phyloP scores from a whole-genome alignment of 495 filamentous ascomycete species.

The Sordaria brevicollis region DNA sequence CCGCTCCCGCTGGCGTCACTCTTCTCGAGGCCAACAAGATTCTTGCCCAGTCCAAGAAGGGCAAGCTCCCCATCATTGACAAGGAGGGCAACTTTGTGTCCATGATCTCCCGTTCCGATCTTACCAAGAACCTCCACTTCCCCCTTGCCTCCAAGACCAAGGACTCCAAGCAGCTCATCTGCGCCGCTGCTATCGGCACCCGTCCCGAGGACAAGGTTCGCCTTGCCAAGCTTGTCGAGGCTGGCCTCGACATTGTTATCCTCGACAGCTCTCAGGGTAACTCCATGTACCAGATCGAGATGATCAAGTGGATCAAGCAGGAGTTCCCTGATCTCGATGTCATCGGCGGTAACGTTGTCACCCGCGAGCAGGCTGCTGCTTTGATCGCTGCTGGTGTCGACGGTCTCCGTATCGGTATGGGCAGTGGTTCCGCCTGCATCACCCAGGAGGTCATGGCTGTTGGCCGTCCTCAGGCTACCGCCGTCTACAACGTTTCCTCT shows the following conservation, averaged over 20 bases:
- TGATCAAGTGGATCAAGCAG: conserved; percentile 91
- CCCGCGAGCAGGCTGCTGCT: conserved; percentile 81
- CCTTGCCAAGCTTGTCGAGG: conserved; percentile 81
- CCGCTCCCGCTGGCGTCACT: conserved; percentile 74
- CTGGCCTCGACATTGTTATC: conserved; percentile 90
- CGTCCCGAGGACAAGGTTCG: conserved; percentile 82
- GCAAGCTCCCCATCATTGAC: conserved; percentile 96
- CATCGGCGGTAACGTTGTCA: conserved; percentile 97
- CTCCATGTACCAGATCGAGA: conserved; percentile 91
- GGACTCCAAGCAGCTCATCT: conserved; percentile 94
- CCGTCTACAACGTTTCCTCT: conserved; percentile 76
- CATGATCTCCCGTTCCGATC: conserved; percentile 89
- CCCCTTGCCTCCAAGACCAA: conserved; percentile 94
- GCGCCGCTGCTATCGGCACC: conserved; percentile 90
- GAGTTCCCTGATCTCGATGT: conserved; percentile 80
- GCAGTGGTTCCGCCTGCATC: conserved; percentile 94
- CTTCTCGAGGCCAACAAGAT: conserved; percentile 86
- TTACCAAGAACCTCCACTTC: conserved; percentile 98
- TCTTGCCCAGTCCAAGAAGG: conserved; percentile 92
- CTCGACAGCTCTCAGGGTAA: conserved; percentile 96
- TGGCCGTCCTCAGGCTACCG: conserved; percentile 85
- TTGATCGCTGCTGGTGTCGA: conserved; percentile 93
- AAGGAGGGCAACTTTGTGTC: conserved; percentile 76
- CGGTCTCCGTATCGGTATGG: conserved; percentile 98
- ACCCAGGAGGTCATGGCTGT: conserved; percentile 99